phyloP scores from a whole-genome alignment of 108 stramenopile species.

The Poteriospumella lacustris region DNA sequence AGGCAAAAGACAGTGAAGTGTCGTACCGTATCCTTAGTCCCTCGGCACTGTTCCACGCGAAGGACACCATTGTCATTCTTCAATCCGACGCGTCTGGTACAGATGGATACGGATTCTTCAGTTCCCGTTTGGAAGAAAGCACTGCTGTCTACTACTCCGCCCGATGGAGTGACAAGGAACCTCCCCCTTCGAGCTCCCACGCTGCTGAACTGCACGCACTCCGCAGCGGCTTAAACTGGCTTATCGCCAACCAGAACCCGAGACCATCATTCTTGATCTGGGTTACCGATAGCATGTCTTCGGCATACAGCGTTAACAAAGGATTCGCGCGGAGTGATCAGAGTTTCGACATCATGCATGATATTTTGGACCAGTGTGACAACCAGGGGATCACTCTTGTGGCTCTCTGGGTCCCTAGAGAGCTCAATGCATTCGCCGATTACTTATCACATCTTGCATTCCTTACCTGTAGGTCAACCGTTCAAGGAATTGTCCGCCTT shows the following conservation, averaged over 20 bases:
- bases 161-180: no score
- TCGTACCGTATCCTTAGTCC: neutral
- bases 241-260: neutral
- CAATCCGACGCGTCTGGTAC: neutral
- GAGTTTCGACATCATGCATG: no score
- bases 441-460: neutral
- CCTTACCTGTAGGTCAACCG: neutral
- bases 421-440: neutral
- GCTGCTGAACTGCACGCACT: neutral
- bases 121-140: neutral
- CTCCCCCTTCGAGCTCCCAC: neutral
- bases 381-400: neutral
- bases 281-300: neutral
- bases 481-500: no score
- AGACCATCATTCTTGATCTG: neutral
- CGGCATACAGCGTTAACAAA: neutral
- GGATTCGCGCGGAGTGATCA: no score
- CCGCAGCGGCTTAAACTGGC: neutral
- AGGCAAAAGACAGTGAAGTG: neutral
- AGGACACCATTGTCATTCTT: neutral
- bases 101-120: neutral
- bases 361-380: neutral
- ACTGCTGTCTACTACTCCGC: neutral
- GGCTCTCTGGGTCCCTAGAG: neutral
- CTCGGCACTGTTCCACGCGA: neutral